These are phyloP conservation scores for Aphanomyces cochlioides DNA, from an alignment of 352 stramenopile genomes.

Conservation along the genomic window DNA sequence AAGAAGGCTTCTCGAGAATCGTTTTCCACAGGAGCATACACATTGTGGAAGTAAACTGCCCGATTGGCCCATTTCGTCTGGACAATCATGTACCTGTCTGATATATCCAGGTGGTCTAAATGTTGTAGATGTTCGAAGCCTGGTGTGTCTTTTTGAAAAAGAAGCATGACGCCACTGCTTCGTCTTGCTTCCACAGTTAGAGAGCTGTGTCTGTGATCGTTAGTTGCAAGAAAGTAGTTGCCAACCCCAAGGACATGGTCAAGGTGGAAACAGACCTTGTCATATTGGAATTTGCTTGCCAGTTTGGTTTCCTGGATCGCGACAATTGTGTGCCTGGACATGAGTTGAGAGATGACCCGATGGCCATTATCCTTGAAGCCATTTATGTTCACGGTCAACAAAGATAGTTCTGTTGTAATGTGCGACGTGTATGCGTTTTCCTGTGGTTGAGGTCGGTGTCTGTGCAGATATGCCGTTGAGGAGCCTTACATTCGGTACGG, in stretches of 20 bases:
- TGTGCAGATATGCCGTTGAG: too few species aligned
- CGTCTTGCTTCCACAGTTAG: not conserved
- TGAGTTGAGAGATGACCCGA: not conserved
- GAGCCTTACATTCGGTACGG: too few species aligned
- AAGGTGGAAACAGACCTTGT: not conserved
- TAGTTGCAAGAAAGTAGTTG: constrained; percentile 1
- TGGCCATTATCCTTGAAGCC: not conserved
- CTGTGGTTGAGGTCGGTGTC: too few species aligned
- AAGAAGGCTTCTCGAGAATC: not conserved
- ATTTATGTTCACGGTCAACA: not conserved
- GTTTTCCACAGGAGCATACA: not conserved
- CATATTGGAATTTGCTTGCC: not conserved
- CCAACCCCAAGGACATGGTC: not conserved
- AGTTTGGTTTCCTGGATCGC: not conserved
- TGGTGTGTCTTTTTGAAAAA: constrained; percentile 1
- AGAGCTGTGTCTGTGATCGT: not conserved
- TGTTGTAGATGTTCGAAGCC: not conserved
- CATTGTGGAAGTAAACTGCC: not conserved
- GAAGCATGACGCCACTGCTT: not conserved
- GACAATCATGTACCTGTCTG: not conserved
- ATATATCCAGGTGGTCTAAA: not conserved
- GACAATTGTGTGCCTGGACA: not conserved
- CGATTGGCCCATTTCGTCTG: not conserved
- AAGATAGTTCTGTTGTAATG: not conserved
- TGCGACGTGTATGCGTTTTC: too few species aligned